phyloP scores from a whole-genome alignment of 805 yeast genomes.

The Tetrapisispora taiwanensis region DNA sequence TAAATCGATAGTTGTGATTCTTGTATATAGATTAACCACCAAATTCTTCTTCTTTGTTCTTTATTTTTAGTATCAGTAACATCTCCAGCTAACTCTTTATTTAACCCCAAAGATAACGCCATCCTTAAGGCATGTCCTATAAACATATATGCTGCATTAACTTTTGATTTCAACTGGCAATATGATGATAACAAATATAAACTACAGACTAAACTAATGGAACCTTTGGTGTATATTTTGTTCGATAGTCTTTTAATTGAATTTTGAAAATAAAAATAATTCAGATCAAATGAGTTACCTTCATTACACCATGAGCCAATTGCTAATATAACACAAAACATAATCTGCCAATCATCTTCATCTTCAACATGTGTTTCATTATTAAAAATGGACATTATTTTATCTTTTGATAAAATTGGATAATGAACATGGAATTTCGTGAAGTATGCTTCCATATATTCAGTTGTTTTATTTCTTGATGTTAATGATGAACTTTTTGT shows the following conservation, averaged over 20 bases:
- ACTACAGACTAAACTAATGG: slow-evolving; percentile 43
- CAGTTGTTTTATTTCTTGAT: slow-evolving; percentile 14
- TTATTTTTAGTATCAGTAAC: slow-evolving; percentile 19
- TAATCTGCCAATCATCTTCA: slow-evolving; percentile 39
- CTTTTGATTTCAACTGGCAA: slow-evolving; percentile 53
- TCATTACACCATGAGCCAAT: slow-evolving; percentile 61
- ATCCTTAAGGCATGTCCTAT: slow-evolving; percentile 54
- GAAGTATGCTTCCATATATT: slow-evolving; percentile 43
- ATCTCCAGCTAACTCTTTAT: slow-evolving; percentile 34
- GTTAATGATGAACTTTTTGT: slow-evolving; percentile 7
- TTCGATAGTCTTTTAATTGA: slow-evolving; percentile 38
- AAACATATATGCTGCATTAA: slow-evolving; percentile 61
- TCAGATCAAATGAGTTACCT: slow-evolving; percentile 42
- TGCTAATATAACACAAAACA: slow-evolving; percentile 49
- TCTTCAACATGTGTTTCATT: slow-evolving; percentile 34
- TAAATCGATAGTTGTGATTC: slow-evolving; percentile 57
- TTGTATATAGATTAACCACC: slow-evolving; percentile 60
- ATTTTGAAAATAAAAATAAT: slow-evolving; percentile 45
- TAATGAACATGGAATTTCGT: slow-evolving; percentile 49
- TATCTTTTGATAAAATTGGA: slow-evolving; percentile 49
- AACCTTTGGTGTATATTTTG: slow-evolving; percentile 50
- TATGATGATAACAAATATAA: slow-evolving; percentile 48
- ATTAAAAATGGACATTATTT: slow-evolving; percentile 37
- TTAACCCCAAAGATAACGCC: slow-evolving; percentile 57
- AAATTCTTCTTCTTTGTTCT: slow-evolving; percentile 49